Evolutionary conservation across 2,329 filamentous ascomycete species (phyloP), one percentile per base, ranked within the genome.

Genomic region (Neophaeococcomyces aloes): DNA sequence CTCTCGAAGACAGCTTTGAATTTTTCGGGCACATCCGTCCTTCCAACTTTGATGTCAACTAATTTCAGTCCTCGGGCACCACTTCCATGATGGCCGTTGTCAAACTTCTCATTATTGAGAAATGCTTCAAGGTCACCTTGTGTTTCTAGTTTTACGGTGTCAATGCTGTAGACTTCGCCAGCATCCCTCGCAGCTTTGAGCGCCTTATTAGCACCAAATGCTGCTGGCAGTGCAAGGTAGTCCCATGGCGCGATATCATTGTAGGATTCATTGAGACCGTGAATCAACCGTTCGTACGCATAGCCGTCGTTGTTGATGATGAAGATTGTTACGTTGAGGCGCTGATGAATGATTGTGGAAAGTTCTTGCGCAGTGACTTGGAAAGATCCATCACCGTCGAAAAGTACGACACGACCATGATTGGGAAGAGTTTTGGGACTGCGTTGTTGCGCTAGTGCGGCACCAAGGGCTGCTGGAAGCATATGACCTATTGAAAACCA

Each of bases 311-410:
- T 93, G 71, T 83, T 86, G 53, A 94, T 81, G 49, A 91, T 72
- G 60, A 94, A 89, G 49, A 94, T 79, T 57, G 87, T 89, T 15
- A 84, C 76, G 49, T 81, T 79, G 45, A 94, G 68, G 18, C 75
- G 71, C 48, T 84, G 79, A 23, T 80, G 75, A 51, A 94, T 76
- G 74, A 94, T 89, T 8, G 86, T 91, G 61, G 79, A 83, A 50
- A 54, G 60, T 63, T 91, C 86, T 60, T 94, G 86, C 0, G 76
- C 81, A 0, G 86, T 93, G 46, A 94, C 71, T 61, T 94, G 86
- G 63, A 93, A 80, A 45, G 80, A 86, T 21, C 87, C 87, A 56
- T 94, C 87, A 18, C 87, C 87, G n/a, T 87, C 85, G 57, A 93
- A 88, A 29, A 94, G 70, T 35, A 95, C 80, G 0, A 83, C 86